Evolutionary conservation across 768 basidiomycete species (phyloP).

Genomic region (Trametes villosa): DNA sequence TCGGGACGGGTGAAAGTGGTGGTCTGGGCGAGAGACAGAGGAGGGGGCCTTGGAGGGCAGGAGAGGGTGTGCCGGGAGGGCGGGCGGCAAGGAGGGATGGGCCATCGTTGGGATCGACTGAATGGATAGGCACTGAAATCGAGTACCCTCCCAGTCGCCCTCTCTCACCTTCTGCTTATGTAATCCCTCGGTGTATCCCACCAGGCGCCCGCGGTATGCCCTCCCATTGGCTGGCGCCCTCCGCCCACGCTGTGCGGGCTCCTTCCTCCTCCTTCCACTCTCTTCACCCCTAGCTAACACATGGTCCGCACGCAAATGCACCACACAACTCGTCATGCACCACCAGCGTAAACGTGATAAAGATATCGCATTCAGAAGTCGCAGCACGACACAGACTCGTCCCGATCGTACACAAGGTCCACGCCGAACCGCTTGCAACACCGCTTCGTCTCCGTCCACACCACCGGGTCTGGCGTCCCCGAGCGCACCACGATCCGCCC

Average conservation of each 20-base stretch:
- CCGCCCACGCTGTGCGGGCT: neutral
- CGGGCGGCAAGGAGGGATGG: conserved; percentile 22
- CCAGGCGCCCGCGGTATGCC: conserved; percentile 2
- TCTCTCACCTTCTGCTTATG: conserved; percentile 20
- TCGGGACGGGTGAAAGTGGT: neutral
- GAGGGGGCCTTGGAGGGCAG: neutral
- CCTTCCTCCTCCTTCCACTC: too few species aligned
- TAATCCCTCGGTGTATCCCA: neutral
- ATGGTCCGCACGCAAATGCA: too few species aligned
- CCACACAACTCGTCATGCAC: too few species aligned
- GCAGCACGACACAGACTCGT: neutral
- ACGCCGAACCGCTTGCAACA: conserved; percentile 12
- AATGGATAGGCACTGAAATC: conserved; percentile 17
- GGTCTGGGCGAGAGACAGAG: conserved; percentile 5
- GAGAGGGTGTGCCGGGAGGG: conserved; percentile 2
- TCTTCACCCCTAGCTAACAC: too few species aligned
- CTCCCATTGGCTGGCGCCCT: conserved; percentile 12
- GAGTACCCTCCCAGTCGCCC: conserved; percentile 29
- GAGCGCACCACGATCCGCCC: conserved; percentile 18
- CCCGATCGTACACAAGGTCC: conserved; percentile 18
- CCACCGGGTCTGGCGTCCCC: conserved; percentile 18
- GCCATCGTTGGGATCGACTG: conserved; percentile 22
- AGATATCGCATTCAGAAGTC: neutral
- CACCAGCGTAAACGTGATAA: too few species aligned
- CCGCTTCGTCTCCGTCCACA: conserved; percentile 7